These are phyloP conservation scores for Acanthochlamys bracteata DNA, from an alignment of 106 monocot genomes.

Conservation along the genomic window DNA sequence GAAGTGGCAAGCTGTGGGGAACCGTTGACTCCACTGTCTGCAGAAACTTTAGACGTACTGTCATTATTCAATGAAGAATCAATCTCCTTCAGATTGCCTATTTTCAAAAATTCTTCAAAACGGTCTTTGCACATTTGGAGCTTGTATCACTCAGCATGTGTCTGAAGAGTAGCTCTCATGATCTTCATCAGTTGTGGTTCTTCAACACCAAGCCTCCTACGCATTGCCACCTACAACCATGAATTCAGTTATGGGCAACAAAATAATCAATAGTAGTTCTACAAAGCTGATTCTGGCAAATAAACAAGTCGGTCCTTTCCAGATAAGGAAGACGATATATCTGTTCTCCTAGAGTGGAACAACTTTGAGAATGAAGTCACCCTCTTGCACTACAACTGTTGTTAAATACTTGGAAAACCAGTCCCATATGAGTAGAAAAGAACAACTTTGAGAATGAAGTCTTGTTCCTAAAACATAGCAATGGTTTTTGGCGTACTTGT, in stretches of 20 bases:
- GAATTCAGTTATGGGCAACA: not conserved
- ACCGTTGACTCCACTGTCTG: constrained; percentile 33
- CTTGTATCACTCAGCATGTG: constrained; percentile 92
- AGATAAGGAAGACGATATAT: too few species aligned
- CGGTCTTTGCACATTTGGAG: constrained; percentile 96
- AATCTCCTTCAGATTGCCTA: constrained; percentile 65
- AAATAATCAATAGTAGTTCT: too few species aligned
- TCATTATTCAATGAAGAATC: constrained; percentile 17
- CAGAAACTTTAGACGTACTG: constrained; percentile 14
- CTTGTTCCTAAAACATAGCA: too few species aligned
- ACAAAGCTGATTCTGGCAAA: too few species aligned
- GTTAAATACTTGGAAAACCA: too few species aligned
- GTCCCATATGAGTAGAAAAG: too few species aligned
- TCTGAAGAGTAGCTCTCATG: constrained; percentile 71
- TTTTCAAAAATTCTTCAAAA: constrained; percentile 77
- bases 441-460: too few species aligned
- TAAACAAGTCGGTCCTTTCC: too few species aligned
- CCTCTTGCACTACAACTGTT: too few species aligned
- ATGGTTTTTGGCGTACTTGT: too few species aligned
- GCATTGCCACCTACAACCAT: constrained; percentile 65
- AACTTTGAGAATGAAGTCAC: too few species aligned
- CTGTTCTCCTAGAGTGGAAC: too few species aligned
- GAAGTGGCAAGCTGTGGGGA: constrained; percentile 53
- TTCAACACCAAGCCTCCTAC: constrained; percentile 72
- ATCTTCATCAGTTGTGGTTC: constrained; percentile 95